Evolutionary conservation across 352 stramenopile species (phyloP), one percentile per base, ranked within the genome.

Genomic region (Phytopythium vexans): DNA sequence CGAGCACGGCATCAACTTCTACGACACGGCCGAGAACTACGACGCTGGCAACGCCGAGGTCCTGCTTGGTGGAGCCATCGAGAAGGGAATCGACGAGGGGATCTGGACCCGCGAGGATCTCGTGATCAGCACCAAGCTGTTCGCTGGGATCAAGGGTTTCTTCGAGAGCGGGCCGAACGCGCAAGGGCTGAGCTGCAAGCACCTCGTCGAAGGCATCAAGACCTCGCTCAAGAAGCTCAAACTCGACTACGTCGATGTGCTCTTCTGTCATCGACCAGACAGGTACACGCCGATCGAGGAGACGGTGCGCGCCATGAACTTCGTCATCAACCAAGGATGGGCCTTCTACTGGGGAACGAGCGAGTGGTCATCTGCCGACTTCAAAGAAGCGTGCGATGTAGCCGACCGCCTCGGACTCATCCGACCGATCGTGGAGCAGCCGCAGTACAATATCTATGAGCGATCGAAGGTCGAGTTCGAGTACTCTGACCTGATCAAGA

Each of bases 371-470:
- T 56, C 74, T 1, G 42, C 62, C 38, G 48, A 88, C 56, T 75
- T 88, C 39, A 74, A 52, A 7, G 68, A 88, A 36, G 77, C 74
- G 1, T 74, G 60, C 14, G 57, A 67, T 14, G 68, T 77, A 38
- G 71, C 62, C 0, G 62, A 77, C 15, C 49, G 57, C 6, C 51
- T 76, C 7, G 48, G 52, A 0, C 32, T 75, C 9, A 52, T 56
- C 10, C 58, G 64, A 1, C 71, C 66, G 6, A 58, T 72, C 16
- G 54, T 82, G 3, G 71, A 88, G 36, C 77, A 88, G 50, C 60
- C 71, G 6, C 46, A 83, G 54, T 88, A 88, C 71, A 72, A 74
- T 43, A 54, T 88, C 15, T 53, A 88, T 6, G 60, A 86, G n/a
- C 68, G 77, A 11, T 66, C 59, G 43, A 56, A 52, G n/a, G 70